Conservation (phyloP, 2,329 filamentous ascomycete species). For the Trichoderma harzianum region DNA sequence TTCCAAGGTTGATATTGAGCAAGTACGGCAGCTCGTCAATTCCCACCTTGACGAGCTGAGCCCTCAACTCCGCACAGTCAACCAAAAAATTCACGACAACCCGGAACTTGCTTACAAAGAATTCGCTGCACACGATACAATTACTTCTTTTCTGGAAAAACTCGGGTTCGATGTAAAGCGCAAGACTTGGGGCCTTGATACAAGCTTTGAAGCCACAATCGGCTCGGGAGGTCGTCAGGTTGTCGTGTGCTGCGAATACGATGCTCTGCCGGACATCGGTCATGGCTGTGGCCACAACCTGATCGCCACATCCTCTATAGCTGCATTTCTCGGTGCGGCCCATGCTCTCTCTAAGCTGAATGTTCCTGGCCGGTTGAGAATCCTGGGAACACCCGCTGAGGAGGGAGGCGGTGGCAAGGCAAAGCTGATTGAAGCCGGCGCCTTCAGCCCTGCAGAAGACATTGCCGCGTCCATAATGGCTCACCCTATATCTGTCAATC, state of each 20-base stretch:
- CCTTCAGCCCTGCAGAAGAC: conserved; percentile 24
- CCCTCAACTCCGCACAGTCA: conserved; percentile 21
- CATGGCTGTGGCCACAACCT: conserved; percentile 47
- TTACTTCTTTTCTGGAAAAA: conserved; percentile 42
- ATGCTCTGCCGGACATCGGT: conserved; percentile 45
- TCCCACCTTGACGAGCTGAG: conserved; percentile 22
- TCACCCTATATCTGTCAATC: conserved; percentile 23
- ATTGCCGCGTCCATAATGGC: conserved; percentile 32
- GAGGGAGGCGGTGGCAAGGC: conserved; percentile 43
- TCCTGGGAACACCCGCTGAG: conserved; percentile 44
- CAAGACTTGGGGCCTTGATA: conserved; percentile 49
- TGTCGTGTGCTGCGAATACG: conserved; percentile 46
- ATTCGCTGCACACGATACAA: conserved; percentile 47
- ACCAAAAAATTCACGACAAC: conserved; percentile 36
- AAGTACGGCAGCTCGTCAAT: conserved; percentile 23
- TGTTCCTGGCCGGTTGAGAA: conserved; percentile 35
- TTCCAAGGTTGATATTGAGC: conserved; percentile 18
- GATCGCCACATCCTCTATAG: conserved; percentile 40
- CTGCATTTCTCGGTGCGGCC: conserved; percentile 39
- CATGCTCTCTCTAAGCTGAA: conserved; percentile 31
- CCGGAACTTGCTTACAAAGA: conserved; percentile 53
- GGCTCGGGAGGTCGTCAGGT: conserved; percentile 42
- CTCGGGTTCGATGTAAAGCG: conserved; percentile 46
- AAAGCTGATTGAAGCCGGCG: conserved; percentile 29
- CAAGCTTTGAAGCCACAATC: conserved; percentile 47